Evolutionary conservation across 1,284 basidiomycete genomes (phyloP), one percentile per base, ranked within the genome.

Genomic region (Apiotrichum domesticum): DNA sequence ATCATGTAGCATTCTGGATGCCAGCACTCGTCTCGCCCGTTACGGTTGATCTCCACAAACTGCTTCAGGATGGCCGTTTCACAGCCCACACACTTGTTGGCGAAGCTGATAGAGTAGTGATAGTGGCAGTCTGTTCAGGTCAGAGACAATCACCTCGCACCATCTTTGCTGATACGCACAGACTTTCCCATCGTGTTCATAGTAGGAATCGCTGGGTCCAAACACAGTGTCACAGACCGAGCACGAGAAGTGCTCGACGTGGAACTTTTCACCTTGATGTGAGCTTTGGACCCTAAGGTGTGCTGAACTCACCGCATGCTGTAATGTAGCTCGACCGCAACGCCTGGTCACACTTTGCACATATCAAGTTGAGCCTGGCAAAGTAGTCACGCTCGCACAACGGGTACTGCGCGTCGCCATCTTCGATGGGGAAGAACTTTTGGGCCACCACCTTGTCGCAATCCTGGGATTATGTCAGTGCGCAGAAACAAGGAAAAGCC

Each of bases 1-100:
- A 98, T 98, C 94, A 98, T 98, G 77, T 98, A 98, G 77, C 95
- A 99, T 78, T 99, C 95, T 51, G 95, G 95, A 82, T 99, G 95
- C 95, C 96, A 99, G 73, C 96, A 98, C 79, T 98, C 96, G 78
- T 98, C 93, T 57, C 86, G 83, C 82, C 90, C 91, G 78, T 98
- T 98, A 62, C 95, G 84, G 72, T 98, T 98, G 79, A 99, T 98
- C 79, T 99, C 95, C 61, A 99, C 95, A 71, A 98, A 99, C 74
- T 99, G 95, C 79, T 98, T 98, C 66, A 99, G 80, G 64, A 99
- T 99, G n/a, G 96, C 96, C 55, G 88, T 96, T 67, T 87, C 90
- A 78, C 95, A 98, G 3, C 95, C 96, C 0, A 92, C 92, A 75
- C 95, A 99, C 75, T 98, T 98, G 56, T 94, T 96, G 3, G 95